phyloP scores from a whole-genome alignment of 352 stramenopile genomes.

The Pythium guiyangense region DNA sequence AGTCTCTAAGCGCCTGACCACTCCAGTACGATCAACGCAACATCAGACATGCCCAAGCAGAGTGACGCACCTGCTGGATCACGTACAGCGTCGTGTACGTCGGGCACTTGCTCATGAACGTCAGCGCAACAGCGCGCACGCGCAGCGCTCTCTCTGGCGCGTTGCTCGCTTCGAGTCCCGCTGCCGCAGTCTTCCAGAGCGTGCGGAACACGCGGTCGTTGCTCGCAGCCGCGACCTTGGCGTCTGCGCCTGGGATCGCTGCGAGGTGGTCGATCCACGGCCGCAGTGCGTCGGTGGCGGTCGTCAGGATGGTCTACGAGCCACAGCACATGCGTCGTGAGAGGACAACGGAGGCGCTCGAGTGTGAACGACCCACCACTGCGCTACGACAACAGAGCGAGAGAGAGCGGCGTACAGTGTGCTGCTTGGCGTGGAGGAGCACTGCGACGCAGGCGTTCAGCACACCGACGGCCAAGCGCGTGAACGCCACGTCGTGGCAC shows the following conservation, averaged over 20 bases:
- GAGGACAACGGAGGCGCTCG: too few relatives aligned
- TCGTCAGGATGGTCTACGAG: slow-evolving; percentile 19
- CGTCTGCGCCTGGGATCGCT: slow-evolving; percentile 25
- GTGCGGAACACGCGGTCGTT: slow-evolving; percentile 65
- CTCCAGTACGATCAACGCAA: too few relatives aligned
- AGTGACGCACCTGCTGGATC: slow-evolving; percentile 46
- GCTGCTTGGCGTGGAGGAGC: slow-evolving; percentile 22
- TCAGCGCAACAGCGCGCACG: slow-evolving; percentile 42
- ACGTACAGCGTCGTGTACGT: slow-evolving; percentile 55
- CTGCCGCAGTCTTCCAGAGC: slow-evolving; percentile 61
- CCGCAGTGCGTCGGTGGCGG: slow-evolving; percentile 20
- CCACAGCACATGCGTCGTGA: neutral
- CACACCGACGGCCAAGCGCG: slow-evolving; percentile 42
- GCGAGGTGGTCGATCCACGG: slow-evolving; percentile 57
- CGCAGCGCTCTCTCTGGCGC: slow-evolving; percentile 22
- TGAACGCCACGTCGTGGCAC: slow-evolving; percentile 39
- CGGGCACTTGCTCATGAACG: slow-evolving; percentile 64
- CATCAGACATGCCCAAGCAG: slow-evolving; percentile 5
- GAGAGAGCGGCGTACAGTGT: slow-evolving; percentile 21
- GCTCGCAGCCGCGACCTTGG: slow-evolving; percentile 53
- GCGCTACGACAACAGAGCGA: neutral
- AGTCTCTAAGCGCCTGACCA: neutral
- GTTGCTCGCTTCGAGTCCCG: slow-evolving; percentile 16
- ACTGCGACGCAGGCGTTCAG: slow-evolving; percentile 33
- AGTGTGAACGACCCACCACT: neutral